Percentiles rank a stretch among this genome's conserved stretches.
phyloP scores from a whole-genome alignment of 768 basidiomycete species.

The Boletus pseudopeckii region DNA sequence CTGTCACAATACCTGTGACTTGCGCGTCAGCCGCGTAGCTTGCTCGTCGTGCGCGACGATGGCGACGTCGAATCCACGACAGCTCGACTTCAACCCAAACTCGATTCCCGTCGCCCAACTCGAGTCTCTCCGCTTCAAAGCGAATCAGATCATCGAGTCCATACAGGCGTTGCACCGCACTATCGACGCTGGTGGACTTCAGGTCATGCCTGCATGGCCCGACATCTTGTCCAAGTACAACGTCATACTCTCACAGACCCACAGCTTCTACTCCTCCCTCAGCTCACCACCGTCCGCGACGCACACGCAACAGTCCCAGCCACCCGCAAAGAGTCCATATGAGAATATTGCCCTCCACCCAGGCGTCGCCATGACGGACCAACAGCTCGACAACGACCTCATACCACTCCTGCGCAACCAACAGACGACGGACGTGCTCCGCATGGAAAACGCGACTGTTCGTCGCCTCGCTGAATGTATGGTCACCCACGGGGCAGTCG shows the following conservation, averaged over 20 bases:
- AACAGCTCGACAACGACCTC: constrained; percentile 69
- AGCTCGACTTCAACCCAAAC: constrained; percentile 28
- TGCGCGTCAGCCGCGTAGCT: neutral
- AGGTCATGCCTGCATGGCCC: constrained; percentile 78
- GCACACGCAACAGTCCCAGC: constrained; percentile 12
- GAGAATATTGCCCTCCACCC: constrained; percentile 73
- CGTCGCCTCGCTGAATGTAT: constrained; percentile 66
- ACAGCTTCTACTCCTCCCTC: constrained; percentile 68
- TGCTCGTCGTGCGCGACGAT: neutral
- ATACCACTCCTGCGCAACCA: constrained; percentile 74
- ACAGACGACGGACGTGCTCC: constrained; percentile 74
- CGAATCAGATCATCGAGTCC: constrained; percentile 76
- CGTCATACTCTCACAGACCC: constrained; percentile 77
- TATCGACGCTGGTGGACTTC: constrained; percentile 54
- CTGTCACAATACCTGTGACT: constrained; percentile 18
- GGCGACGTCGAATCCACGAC: neutral
- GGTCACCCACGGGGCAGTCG: constrained; percentile 49
- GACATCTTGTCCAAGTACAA: constrained; percentile 86
- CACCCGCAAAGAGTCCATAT: constrained; percentile 36
- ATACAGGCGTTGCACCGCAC: constrained; percentile 62
- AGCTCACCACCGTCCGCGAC: constrained; percentile 35
- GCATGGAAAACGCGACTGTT: constrained; percentile 68
- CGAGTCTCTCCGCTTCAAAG: constrained; percentile 74
- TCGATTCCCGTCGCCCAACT: constrained; percentile 62
- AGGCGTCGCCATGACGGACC: constrained; percentile 50